A percentile compares a stretch with the other conserved stretches of the same genome.
These are phyloP conservation scores for Cercophora scortea DNA, from an alignment of 495 filamentous ascomycete species.

Conservation along the genomic window DNA sequence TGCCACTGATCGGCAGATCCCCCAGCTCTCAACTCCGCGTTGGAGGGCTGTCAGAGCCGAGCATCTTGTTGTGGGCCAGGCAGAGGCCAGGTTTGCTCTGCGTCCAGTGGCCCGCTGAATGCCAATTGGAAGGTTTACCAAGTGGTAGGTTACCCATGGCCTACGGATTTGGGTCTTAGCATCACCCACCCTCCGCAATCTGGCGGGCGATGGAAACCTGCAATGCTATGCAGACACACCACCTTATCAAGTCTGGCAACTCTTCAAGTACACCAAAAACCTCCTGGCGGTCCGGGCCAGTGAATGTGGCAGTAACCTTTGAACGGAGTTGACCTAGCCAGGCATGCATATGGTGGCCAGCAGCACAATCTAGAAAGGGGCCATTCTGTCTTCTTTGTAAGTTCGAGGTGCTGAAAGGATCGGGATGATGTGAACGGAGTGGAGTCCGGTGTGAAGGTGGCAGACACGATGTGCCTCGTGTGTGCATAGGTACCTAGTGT, in stretches of 20 bases:
- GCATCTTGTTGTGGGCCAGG: not conserved
- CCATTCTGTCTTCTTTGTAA: not conserved
- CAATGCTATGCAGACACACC: not conserved
- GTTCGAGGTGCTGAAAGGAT: not conserved
- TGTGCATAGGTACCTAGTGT: not conserved
- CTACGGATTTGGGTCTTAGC: not conserved
- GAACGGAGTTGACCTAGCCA: conserved; percentile 1
- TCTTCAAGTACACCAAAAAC: not conserved
- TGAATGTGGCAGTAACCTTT: not conserved
- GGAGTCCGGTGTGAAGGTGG: not conserved
- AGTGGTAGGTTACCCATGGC: too few relatives aligned
- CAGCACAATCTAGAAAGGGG: not conserved
- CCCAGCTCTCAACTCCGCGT: conserved; percentile 14
- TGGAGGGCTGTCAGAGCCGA: conserved; percentile 1
- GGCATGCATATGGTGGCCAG: not conserved
- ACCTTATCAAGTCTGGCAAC: not conserved
- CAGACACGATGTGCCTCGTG: not conserved
- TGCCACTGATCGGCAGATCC: conserved; percentile 22
- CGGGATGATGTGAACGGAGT: not conserved
- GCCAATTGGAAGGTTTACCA: too few relatives aligned
- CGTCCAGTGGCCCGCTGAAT: not conserved
- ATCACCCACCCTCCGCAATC: not conserved
- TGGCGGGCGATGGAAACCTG: not conserved
- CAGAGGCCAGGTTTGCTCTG: not conserved
- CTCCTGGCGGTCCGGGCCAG: not conserved